phyloP scores from a whole-genome alignment of 495 filamentous ascomycete species.

The Hypoxylon fuscum region DNA sequence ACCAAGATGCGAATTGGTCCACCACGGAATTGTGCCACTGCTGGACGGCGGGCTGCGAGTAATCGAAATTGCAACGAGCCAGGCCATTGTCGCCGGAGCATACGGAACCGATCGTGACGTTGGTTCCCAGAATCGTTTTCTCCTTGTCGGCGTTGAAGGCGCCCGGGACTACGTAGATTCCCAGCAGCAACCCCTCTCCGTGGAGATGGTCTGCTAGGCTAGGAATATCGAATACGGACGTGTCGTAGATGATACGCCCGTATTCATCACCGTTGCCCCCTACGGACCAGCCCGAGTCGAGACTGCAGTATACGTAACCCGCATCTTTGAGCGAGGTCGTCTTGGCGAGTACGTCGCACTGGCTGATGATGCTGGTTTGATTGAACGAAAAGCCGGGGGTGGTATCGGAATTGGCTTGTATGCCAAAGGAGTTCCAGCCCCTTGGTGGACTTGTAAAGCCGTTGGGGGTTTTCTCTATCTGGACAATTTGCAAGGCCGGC shows the following conservation, averaged over 20 bases:
- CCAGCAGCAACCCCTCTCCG: constrained; percentile 37
- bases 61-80: constrained; percentile 43
- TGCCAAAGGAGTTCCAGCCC: constrained; percentile 40
- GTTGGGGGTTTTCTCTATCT: constrained; percentile 21
- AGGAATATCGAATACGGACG: constrained; percentile 33
- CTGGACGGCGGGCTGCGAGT: constrained; percentile 37
- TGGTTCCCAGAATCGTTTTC: constrained; percentile 41
- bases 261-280: constrained; percentile 37
- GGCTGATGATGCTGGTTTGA: constrained; percentile 30
- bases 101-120: constrained; percentile 38
- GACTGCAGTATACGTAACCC: constrained; percentile 39
- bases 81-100: constrained; percentile 38
- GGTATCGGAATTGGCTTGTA: constrained; percentile 28
- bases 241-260: constrained; percentile 41
- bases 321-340: constrained; percentile 26
- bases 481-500: constrained; percentile 10
- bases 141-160: constrained; percentile 33
- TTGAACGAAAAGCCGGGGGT: constrained; percentile 28
- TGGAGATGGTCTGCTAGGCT: constrained; percentile 37
- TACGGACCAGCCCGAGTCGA: constrained; percentile 45
- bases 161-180: constrained; percentile 44
- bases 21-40: constrained; percentile 47
- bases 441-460: constrained; percentile 29
- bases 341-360: constrained; percentile 29
- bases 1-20: constrained; percentile 38